Evolutionary conservation across 2,329 filamentous ascomycete species (phyloP).

Genomic region (Blumeria graminis): DNA sequence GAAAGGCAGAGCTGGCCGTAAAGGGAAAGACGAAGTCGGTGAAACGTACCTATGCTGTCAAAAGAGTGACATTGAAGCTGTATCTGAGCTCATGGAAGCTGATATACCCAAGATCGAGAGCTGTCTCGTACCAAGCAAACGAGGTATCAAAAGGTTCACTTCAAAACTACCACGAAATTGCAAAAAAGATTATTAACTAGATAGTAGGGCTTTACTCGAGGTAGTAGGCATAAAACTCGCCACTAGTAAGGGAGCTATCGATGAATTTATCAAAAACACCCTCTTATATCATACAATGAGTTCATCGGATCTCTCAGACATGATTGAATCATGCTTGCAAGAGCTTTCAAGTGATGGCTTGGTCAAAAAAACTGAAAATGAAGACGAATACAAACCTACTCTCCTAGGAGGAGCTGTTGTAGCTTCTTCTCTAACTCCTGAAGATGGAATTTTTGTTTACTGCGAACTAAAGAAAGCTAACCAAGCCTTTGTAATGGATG

Average conservation of each 20-base stretch:
- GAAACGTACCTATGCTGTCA: constrained; percentile 59
- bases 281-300: constrained; percentile 35
- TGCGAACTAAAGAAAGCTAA: constrained; percentile 43
- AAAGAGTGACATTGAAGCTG: constrained; percentile 40
- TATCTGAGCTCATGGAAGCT: constrained; percentile 45
- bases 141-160: constrained; percentile 38
- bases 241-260: constrained; percentile 35
- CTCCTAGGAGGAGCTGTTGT: constrained; percentile 46
- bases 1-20: constrained; percentile 53
- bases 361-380: constrained; percentile 21
- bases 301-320: constrained; percentile 22
- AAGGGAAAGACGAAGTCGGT: constrained; percentile 54
- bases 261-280: constrained; percentile 44
- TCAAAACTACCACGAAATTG: neutral
- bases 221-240: constrained; percentile 44
- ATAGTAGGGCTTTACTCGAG: constrained; percentile 43
- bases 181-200: constrained; percentile 2
- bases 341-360: constrained; percentile 32
- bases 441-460: constrained; percentile 51
- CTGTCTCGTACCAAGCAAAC: constrained; percentile 40
- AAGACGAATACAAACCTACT: constrained; percentile 33
- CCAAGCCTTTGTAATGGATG: constrained; percentile 53
- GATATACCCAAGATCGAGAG: constrained; percentile 47
- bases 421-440: constrained; percentile 45
- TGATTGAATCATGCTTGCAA: constrained; percentile 32